These are phyloP conservation scores for Ceratobasidium sp. DNA, from an alignment of 1,284 basidiomycete species.

Conservation along the genomic window DNA sequence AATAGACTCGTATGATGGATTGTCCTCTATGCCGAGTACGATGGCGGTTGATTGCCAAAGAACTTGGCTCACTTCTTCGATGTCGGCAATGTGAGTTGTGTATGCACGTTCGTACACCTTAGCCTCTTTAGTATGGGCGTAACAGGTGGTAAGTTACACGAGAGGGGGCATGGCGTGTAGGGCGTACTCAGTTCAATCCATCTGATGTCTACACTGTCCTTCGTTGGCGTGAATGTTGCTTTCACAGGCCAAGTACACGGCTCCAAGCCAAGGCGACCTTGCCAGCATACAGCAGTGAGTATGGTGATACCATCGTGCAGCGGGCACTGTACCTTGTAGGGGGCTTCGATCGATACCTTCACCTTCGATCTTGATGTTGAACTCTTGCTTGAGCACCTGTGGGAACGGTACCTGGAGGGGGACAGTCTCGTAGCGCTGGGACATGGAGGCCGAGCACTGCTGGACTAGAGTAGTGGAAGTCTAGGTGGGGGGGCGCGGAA, in stretches of 20 bases:
- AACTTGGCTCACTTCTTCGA: conserved; percentile 44
- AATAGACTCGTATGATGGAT: conserved; percentile 30
- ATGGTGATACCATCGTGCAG: background rate
- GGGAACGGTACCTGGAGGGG: conserved; percentile 36
- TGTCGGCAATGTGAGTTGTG: conserved; percentile 38
- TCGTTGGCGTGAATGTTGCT: conserved; percentile 33
- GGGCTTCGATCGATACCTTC: conserved; percentile 30
- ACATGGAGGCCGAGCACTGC: background rate
- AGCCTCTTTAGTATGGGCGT: conserved; percentile 16
- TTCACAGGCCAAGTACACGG: conserved; percentile 37
- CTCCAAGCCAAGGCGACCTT: conserved; percentile 32
- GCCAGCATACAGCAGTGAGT: background rate
- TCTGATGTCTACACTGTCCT: conserved; percentile 35
- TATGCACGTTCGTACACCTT: conserved; percentile 40
- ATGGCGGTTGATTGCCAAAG: conserved; percentile 39
- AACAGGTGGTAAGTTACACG: conserved; percentile 5
- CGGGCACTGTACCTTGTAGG: background rate
- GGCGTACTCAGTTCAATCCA: conserved; percentile 41
- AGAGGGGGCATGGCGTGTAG: background rate
- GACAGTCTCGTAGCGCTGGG: conserved; percentile 25
- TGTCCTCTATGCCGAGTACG: conserved; percentile 31
- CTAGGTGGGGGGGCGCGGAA: no score
- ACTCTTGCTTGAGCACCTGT: conserved; percentile 36
- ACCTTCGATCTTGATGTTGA: conserved; percentile 35
- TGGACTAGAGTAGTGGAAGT: background rate